Conservation (phyloP, 371 early-diverging fungal species). For the Syncephalastrum contaminatum region DNA sequence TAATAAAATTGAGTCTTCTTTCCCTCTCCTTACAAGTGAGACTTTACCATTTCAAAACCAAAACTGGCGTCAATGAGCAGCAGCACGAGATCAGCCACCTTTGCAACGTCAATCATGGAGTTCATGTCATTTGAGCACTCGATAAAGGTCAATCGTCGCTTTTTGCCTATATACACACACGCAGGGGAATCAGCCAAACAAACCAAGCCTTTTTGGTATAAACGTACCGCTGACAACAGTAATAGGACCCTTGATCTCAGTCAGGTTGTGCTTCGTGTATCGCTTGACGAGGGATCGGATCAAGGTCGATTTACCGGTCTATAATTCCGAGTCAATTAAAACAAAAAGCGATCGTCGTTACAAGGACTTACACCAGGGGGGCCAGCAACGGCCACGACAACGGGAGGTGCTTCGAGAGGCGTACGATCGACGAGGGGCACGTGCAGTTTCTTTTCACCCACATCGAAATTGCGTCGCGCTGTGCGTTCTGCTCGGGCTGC, state of each 20-base stretch:
- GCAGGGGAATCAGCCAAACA: not conserved
- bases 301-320: constrained; percentile 94
- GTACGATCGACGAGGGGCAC: constrained; percentile 96
- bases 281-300: constrained; percentile 94
- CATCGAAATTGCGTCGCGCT: constrained; percentile 83
- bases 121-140: constrained; percentile 97
- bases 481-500: constrained; percentile 76
- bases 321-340: constrained; percentile 3
- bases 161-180: constrained; percentile 60
- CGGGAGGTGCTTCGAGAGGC: constrained; percentile 88
- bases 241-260: constrained; percentile 93
- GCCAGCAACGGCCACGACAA: constrained; percentile 94
- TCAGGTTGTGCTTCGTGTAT: constrained; percentile 91
- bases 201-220: not conserved
- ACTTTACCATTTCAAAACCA: constrained; percentile 94
- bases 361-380: constrained; percentile 79
- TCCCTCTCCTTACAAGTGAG: not conserved
- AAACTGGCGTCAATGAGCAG: constrained; percentile 95
- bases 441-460: constrained; percentile 90
- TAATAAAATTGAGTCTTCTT: not conserved
- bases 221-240: constrained; percentile 87
- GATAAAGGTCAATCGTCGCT: constrained; percentile 93
- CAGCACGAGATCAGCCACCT: constrained; percentile 97
- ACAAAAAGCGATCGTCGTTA: constrained; percentile 1
- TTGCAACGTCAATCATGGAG: constrained; percentile 97